Evolutionary conservation across 768 basidiomycete species (phyloP), one percentile per base, ranked within the genome.

Genomic region (Rhizopogon sp.): DNA sequence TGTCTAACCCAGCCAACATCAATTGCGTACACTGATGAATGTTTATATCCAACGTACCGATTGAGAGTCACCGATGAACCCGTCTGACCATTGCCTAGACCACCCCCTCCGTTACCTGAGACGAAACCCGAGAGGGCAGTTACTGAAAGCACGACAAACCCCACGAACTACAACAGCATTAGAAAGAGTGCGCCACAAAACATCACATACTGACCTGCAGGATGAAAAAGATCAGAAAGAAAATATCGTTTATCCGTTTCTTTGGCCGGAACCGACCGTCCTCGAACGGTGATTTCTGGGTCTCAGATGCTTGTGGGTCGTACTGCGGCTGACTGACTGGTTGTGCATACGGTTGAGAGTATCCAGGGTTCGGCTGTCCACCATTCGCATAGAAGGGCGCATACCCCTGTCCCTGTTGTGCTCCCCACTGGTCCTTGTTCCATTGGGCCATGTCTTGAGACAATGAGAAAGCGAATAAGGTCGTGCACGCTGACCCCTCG

Each of bases 151-250:
- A 78, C 85, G 13, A 76, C 81, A 63, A 85, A 92, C 2, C 85
- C 90, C 29, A 83, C 71, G 37, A 89, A 72, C 87, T 88, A 40
- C 35, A 10, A 57, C 44, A 33, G 16, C 17, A 53, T 40, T 25
- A 16, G 33, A 16, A 44, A 13, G 8, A 44, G 37, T 13, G 1
- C 39, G 11, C 29, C 29, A 17, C 33, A 39, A 50, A 17, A 41
- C 25, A 28, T 22, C 25, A 8, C 16, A 14, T 16, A 56, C 70
- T 39, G 53, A 90, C 84, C 71, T 87, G 83, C 1, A 83, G 72
- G n/a, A 92, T 67, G 71, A 89, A 93, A 37, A 91, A 64, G 6
- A 88, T 64, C 13, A 90, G 72, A 65, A 89, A 83, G 50, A 88
- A 72, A 2, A 83, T 82, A 67, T 92, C 90, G 55, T 90, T 88